A percentile compares a stretch with the other conserved stretches of the same genome.
Conservation (phyloP, 2,329 filamentous ascomycete species). For the Microdochium trichocladiopsis region DNA sequence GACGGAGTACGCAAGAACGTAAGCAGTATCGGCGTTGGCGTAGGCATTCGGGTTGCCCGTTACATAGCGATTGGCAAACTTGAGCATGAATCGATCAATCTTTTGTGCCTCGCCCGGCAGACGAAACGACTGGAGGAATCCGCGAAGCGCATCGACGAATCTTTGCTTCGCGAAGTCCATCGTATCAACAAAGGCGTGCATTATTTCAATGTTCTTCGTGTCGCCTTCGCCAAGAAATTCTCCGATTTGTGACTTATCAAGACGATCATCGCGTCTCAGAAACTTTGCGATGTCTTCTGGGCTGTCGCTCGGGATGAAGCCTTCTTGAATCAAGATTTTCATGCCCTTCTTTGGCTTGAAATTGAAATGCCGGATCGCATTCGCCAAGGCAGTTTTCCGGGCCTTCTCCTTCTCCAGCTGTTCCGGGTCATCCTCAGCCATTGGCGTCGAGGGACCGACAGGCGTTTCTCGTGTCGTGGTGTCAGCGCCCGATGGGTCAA, state of each 20-base stretch:
- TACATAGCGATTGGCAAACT: slow-evolving; percentile 95
- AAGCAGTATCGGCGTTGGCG: slow-evolving; percentile 95
- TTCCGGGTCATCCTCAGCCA: slow-evolving; percentile 81
- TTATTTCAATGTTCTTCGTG: slow-evolving; percentile 86
- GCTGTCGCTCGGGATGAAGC: slow-evolving; percentile 75
- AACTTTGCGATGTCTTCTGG: slow-evolving; percentile 82
- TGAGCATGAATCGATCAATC: slow-evolving; percentile 98
- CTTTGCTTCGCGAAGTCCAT: slow-evolving; percentile 92
- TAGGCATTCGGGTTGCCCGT: slow-evolving; percentile 94
- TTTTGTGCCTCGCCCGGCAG: slow-evolving; percentile 95
- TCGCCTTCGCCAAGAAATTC: slow-evolving; percentile 95
- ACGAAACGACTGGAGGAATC: slow-evolving; percentile 91
- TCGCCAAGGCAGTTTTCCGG: slow-evolving; percentile 83
- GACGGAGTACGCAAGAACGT: slow-evolving; percentile 92
- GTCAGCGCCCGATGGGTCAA: slow-evolving; percentile 62
- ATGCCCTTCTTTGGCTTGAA: slow-evolving; percentile 95
- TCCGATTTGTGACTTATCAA: slow-evolving; percentile 89
- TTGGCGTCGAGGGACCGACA: slow-evolving; percentile 56
- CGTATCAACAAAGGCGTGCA: slow-evolving; percentile 93
- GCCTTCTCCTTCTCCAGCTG: slow-evolving; percentile 94
- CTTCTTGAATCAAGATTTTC: slow-evolving; percentile 73
- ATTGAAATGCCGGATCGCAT: slow-evolving; percentile 88
- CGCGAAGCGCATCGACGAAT: slow-evolving; percentile 86
- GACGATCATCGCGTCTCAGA: slow-evolving; percentile 68
- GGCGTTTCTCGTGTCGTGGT: slow-evolving; percentile 57